A percentile compares a stretch with the other conserved stretches of the same genome.
These are phyloP conservation scores for Euphorbia pulcherrima DNA, from an alignment of 345 rosid species.

Conservation along the genomic window DNA sequence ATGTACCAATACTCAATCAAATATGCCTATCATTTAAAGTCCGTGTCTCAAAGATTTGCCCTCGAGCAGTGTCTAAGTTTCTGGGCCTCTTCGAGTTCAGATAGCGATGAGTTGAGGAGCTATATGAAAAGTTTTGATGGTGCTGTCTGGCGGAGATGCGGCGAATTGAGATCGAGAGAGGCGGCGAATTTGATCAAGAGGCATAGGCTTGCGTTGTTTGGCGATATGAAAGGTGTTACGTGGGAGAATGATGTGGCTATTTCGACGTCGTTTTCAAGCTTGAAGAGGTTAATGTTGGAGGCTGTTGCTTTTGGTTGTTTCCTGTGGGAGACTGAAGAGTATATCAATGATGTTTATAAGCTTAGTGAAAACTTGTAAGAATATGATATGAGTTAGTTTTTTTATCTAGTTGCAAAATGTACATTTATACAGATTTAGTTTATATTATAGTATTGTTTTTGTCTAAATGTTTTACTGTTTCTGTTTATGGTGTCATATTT, in stretches of 20 bases:
- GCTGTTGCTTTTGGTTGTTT: constrained; percentile 93
- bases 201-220: constrained; percentile 71
- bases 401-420: constrained; percentile 17
- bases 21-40: constrained; percentile 84
- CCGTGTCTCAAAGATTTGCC: constrained; percentile 64
- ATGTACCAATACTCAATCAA: constrained; percentile 63
- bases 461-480: neutral
- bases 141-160: constrained; percentile 62
- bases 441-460: neutral
- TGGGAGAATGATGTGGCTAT: constrained; percentile 44
- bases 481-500: neutral
- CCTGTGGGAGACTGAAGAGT: constrained; percentile 87
- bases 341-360: constrained; percentile 58
- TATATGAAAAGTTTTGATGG: constrained; percentile 68
- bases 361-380: constrained; percentile 42
- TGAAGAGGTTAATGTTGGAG: constrained; percentile 81
- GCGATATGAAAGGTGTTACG: constrained; percentile 36
- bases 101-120: constrained; percentile 42
- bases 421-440: constrained; percentile 15
- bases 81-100: constrained; percentile 23
- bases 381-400: constrained; percentile 15
- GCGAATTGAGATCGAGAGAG: constrained; percentile 62
- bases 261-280: constrained; percentile 69
- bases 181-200: constrained; percentile 63
- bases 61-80: constrained; percentile 54